phyloP scores from a whole-genome alignment of 192 early-diverging fungal species.

The Pecoramyces ruminantium region DNA sequence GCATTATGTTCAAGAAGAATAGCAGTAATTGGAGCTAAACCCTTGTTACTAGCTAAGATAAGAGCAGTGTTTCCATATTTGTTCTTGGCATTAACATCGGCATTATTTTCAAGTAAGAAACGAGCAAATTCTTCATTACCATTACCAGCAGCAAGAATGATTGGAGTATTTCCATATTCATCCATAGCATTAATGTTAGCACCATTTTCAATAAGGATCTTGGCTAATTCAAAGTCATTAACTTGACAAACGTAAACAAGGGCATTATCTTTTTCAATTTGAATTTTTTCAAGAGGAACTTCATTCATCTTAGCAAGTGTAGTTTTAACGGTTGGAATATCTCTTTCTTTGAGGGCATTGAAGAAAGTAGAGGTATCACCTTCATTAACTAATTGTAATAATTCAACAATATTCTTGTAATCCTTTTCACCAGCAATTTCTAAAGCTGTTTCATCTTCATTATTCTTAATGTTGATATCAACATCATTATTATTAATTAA shows the following conservation, averaged over 20 bases:
- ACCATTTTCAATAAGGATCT: not conserved
- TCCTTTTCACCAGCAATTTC: not conserved
- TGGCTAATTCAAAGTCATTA: not conserved
- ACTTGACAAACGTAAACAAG: not conserved
- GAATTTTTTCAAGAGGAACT: not conserved
- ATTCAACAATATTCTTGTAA: not conserved
- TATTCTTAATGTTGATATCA: not conserved
- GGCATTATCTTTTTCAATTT: not conserved
- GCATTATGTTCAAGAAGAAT: not conserved
- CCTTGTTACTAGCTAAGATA: not conserved
- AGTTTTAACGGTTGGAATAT: not conserved
- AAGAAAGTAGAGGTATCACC: not conserved
- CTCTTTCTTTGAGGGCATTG: not conserved
- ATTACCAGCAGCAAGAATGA: not conserved
- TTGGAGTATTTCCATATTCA: not conserved
- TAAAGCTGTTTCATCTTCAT: not conserved
- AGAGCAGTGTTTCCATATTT: not conserved
- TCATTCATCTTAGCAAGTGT: not conserved
- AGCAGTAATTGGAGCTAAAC: not conserved
- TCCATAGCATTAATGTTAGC: not conserved
- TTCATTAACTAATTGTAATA: not conserved
- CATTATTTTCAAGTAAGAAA: not conserved
- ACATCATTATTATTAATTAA: not conserved
- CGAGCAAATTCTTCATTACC: not conserved
- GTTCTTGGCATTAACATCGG: not conserved